Percentiles rank a stretch among this genome's conserved stretches.
Evolutionary conservation across 768 basidiomycete species (phyloP).

Genomic region (Calocera viscosa): DNA sequence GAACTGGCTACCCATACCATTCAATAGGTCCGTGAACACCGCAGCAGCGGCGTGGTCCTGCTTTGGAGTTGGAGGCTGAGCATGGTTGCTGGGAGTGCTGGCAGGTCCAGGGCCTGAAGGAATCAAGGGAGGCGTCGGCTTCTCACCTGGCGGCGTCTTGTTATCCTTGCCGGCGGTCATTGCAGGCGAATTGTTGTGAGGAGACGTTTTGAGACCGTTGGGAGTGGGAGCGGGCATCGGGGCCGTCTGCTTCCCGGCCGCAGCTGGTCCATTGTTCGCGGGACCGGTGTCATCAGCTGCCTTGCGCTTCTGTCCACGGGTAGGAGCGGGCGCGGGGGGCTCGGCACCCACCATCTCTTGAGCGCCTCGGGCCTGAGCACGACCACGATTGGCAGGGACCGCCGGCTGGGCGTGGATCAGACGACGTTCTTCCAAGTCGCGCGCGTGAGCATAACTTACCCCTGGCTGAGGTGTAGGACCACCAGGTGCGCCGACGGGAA

Average conservation of each 20-base stretch:
- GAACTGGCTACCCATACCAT: background rate
- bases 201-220: background rate
- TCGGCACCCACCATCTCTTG: background rate
- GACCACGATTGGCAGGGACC: background rate
- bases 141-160: background rate
- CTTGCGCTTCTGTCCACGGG: conserved; percentile 1
- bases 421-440: background rate
- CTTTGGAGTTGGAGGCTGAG: background rate
- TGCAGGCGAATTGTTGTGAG: background rate
- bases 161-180: background rate
- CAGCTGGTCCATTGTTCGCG: background rate
- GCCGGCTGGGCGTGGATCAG: background rate
- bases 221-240: background rate
- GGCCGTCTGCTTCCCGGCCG: background rate
- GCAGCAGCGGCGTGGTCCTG: background rate
- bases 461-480: background rate
- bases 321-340: background rate
- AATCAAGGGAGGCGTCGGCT: background rate
- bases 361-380: background rate
- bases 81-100: conserved; percentile 1
- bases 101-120: background rate
- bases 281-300: background rate
- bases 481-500: background rate
- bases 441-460: background rate
- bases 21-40: background rate